Evolutionary conservation across 352 stramenopile genomes (phyloP).

Genomic region (Aphanomyces astaci): DNA sequence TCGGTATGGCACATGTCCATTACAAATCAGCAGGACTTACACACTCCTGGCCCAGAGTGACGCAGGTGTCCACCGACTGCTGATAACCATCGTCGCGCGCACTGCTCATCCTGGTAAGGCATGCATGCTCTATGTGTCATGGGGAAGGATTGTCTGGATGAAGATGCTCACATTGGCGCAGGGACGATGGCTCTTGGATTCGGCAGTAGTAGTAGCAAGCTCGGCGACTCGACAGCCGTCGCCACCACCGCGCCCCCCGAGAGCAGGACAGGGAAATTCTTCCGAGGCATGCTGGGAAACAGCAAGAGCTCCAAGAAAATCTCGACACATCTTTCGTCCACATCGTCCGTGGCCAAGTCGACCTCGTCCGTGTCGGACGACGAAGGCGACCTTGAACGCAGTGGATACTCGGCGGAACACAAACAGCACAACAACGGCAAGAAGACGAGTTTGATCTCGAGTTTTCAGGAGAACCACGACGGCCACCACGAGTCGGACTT

Average conservation of each 20-base stretch:
- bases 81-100: not conserved
- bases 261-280: conserved; percentile 21
- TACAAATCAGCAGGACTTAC: not conserved
- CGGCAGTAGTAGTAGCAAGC: conserved; percentile 2
- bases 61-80: not conserved
- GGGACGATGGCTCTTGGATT: conserved; percentile 18
- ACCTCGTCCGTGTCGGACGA: conserved; percentile 16
- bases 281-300: conserved; percentile 11
- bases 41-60: conserved; percentile 11
- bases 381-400: conserved; percentile 12
- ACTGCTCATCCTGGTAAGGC: not conserved
- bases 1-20: conserved; percentile 7
- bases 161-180: not conserved
- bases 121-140: not conserved
- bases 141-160: not conserved
- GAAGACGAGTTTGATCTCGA: conserved; percentile 16
- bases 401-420: conserved; percentile 13
- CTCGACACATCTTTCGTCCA: not conserved
- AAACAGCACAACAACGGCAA: not conserved
- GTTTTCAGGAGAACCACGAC: conserved; percentile 11
- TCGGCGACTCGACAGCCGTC: not conserved
- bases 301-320: conserved; percentile 18
- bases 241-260: not conserved
- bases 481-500: conserved; percentile 16
- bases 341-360: not conserved